These are phyloP conservation scores for Trichophyton benhamiae DNA, from an alignment of 2,329 filamentous ascomycete species.

Conservation along the genomic window DNA sequence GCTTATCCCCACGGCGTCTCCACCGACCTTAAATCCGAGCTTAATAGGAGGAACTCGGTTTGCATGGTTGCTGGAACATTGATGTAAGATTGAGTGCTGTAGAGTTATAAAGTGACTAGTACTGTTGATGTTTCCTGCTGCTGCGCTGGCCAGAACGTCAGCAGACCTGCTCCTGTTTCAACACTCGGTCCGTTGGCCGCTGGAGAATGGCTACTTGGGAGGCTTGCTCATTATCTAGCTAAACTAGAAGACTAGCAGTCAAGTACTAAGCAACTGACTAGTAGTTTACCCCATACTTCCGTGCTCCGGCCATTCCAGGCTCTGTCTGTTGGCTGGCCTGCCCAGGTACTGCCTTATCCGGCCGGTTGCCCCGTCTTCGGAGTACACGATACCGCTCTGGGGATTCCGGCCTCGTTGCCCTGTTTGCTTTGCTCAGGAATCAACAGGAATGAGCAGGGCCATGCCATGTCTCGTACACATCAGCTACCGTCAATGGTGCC, in stretches of 20 bases:
- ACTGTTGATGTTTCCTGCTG: too few species aligned
- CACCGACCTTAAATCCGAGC: conserved; percentile 3
- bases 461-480: background rate
- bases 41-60: background rate
- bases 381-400: background rate
- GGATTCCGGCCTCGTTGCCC: background rate
- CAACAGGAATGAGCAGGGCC: background rate
- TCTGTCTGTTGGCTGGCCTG: background rate
- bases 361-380: background rate
- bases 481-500: background rate
- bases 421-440: background rate
- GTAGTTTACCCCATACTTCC: too few species aligned
- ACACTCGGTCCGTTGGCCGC: background rate
- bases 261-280: too few species aligned
- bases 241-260: too few species aligned
- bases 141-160: background rate
- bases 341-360: background rate
- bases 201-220: too few species aligned
- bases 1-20: background rate
- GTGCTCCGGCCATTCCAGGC: background rate
- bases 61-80: background rate
- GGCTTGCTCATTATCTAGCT: too few species aligned
- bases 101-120: too few species aligned
- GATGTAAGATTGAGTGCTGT: background rate
- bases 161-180: background rate